These are phyloP conservation scores for Blastobotrys petasosporus DNA, from an alignment of 1,139 yeast genomes.

Conservation along the genomic window DNA sequence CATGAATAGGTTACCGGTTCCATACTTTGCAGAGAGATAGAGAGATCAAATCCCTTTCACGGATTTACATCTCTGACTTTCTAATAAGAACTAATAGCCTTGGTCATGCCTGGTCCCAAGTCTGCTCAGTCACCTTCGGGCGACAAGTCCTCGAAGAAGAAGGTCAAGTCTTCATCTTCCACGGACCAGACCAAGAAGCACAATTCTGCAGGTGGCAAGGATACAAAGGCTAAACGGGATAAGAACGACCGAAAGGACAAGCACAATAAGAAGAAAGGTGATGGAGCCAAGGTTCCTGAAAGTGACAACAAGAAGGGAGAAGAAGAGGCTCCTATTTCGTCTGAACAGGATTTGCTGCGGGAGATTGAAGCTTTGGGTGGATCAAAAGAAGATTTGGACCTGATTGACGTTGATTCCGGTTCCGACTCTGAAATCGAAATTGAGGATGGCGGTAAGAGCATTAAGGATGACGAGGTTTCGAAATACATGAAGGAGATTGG, in stretches of 20 bases:
- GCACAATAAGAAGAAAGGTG: conserved; percentile 15
- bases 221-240: conserved; percentile 5
- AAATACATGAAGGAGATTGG: conserved; percentile 68
- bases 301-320: not conserved
- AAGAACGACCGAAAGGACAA: conserved; percentile 18
- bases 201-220: conserved; percentile 7
- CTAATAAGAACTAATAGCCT: not conserved
- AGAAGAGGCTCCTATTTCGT: not conserved
- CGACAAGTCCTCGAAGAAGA: conserved; percentile 17
- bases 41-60: too few species aligned
- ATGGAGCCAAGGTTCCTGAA: conserved; percentile 7
- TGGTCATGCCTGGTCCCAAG: conserved; percentile 1
- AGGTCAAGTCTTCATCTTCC: conserved; percentile 15
- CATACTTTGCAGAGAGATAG: too few species aligned
- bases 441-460: conserved; percentile 16
- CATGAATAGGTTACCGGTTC: not conserved
- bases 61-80: too few species aligned
- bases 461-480: conserved; percentile 44
- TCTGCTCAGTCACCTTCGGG: not conserved
- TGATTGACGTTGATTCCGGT: conserved; percentile 47
- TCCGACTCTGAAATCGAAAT: conserved; percentile 41
- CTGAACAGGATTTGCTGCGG: conserved; percentile 17
- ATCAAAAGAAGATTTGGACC: conserved; percentile 54
- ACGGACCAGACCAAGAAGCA: conserved; percentile 13
- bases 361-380: conserved; percentile 51